Evolutionary conservation across 306 rosid genomes (phyloP).

Genomic region (Vicia faba): DNA sequence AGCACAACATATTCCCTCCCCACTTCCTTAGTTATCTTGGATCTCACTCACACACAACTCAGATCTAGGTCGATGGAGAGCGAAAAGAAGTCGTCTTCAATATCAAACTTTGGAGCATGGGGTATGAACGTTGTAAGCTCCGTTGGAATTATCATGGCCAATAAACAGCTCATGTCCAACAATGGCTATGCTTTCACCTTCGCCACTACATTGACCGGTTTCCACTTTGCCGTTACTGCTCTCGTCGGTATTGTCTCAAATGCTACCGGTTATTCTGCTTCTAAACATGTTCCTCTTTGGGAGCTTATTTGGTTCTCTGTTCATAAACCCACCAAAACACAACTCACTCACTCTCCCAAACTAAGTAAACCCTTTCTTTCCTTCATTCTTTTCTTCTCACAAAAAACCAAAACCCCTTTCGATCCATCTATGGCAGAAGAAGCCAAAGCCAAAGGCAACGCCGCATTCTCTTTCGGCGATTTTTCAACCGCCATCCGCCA

Average conservation of each 20-base stretch:
- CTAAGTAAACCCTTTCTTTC: background rate
- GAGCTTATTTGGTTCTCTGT: slow-evolving; percentile 94
- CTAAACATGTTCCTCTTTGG: slow-evolving; percentile 91
- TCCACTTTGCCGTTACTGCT: slow-evolving; percentile 91
- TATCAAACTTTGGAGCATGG: slow-evolving; percentile 89
- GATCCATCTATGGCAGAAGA: slow-evolving; percentile 78
- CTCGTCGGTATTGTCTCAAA: slow-evolving; percentile 81
- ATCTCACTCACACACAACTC: too few species aligned
- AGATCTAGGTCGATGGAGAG: slow-evolving; percentile 52
- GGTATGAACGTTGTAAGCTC: slow-evolving; percentile 87
- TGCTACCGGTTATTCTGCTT: slow-evolving; percentile 75
- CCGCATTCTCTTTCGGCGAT: slow-evolving; percentile 84
- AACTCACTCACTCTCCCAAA: background rate
- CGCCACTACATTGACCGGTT: slow-evolving; percentile 87
- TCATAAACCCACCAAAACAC: too few species aligned
- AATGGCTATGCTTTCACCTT: slow-evolving; percentile 75
- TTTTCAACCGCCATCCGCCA: slow-evolving; percentile 63
- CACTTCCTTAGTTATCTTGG: too few species aligned
- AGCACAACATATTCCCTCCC: too few species aligned
- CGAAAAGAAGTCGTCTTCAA: slow-evolving; percentile 68
- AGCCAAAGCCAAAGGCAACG: slow-evolving; percentile 97
- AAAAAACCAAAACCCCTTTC: background rate
- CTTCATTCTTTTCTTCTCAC: background rate
- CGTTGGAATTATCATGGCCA: slow-evolving; percentile 90
- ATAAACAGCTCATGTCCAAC: slow-evolving; percentile 86